These are phyloP conservation scores for Eucalyptus camaldulensis DNA, from an alignment of 345 rosid species.

Conservation along the genomic window DNA sequence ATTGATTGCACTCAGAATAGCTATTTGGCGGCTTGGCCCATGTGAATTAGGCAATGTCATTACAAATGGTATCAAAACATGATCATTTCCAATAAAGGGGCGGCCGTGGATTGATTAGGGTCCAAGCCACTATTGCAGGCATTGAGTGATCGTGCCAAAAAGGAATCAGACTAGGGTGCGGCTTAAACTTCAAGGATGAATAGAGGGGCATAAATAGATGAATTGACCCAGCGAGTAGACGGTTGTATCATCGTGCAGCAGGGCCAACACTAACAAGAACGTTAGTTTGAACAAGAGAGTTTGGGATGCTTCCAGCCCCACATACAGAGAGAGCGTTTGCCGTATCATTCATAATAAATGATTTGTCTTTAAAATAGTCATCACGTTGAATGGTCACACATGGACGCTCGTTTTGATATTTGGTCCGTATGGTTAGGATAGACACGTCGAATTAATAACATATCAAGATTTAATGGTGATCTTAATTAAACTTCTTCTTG, in stretches of 20 bases:
- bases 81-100: neutral
- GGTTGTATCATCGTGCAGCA: neutral
- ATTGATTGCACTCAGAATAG: neutral
- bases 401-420: neutral
- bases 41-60: neutral
- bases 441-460: neutral
- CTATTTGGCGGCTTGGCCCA: neutral
- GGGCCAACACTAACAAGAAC: neutral
- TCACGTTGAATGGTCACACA: neutral
- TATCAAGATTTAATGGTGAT: neutral
- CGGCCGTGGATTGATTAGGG: neutral
- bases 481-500: neutral
- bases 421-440: neutral
- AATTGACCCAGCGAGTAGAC: neutral
- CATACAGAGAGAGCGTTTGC: neutral
- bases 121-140: neutral
- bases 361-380: neutral
- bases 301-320: neutral
- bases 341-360: neutral
- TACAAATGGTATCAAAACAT: neutral
- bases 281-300: neutral
- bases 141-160: neutral
- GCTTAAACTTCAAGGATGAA: neutral
- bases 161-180: neutral
- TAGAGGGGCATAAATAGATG: neutral